phyloP scores from a whole-genome alignment of 2,329 filamentous ascomycete species.

The Talaromyces pinophilus region DNA sequence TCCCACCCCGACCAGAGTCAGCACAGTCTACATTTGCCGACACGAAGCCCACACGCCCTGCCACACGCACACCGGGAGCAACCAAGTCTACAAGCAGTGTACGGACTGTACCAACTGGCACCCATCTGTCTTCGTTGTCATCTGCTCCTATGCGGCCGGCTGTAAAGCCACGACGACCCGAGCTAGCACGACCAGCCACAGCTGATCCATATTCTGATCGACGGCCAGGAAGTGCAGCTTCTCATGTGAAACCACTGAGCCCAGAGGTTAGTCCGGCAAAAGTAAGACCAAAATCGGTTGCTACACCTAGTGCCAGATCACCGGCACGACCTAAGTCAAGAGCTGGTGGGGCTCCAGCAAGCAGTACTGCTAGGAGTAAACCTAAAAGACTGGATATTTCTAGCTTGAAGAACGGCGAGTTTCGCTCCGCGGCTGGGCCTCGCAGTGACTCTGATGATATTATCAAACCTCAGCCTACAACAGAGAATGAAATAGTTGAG shows the following conservation, averaged over 20 bases:
- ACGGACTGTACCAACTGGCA: slow-evolving; percentile 40
- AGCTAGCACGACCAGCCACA: slow-evolving; percentile 39
- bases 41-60: slow-evolving; percentile 42
- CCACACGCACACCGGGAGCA: slow-evolving; percentile 34
- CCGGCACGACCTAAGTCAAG: slow-evolving; percentile 38
- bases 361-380: slow-evolving; percentile 34
- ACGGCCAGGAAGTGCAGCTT: slow-evolving; percentile 57
- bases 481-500: slow-evolving; percentile 42
- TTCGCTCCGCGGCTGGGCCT: slow-evolving; percentile 23
- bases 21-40: slow-evolving; percentile 56
- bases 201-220: slow-evolving; percentile 38
- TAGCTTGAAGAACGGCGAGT: slow-evolving; percentile 33
- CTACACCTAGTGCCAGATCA: slow-evolving; percentile 36
- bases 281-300: slow-evolving; percentile 31
- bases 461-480: slow-evolving; percentile 16
- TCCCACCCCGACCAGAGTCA: slow-evolving; percentile 59
- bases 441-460: slow-evolving; percentile 30
- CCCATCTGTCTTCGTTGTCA: slow-evolving; percentile 51
- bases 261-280: slow-evolving; percentile 29
- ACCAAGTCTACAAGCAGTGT: slow-evolving; percentile 31
- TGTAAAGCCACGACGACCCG: slow-evolving; percentile 40
- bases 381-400: slow-evolving; percentile 38
- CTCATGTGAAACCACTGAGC: slow-evolving; percentile 38
- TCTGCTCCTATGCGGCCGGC: slow-evolving; percentile 60
- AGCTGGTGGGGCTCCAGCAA: slow-evolving; percentile 33